Base-by-base conservation (phyloP, 352 stramenopile genomes). In the Globisporangium orthogonon region DNA sequence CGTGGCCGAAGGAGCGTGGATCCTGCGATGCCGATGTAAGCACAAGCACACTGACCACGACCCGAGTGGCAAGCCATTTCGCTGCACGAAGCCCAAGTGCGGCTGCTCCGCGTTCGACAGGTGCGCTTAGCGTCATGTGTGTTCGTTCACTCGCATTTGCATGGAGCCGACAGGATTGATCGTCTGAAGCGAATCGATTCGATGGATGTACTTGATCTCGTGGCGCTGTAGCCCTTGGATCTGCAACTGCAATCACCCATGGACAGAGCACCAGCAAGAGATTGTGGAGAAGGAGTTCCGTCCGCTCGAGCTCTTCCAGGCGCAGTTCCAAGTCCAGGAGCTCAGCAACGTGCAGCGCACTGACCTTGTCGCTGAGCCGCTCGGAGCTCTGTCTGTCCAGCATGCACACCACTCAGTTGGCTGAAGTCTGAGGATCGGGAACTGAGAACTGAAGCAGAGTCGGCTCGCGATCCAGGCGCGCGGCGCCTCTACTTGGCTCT, bases 161-260 rank as follows among this genome's bases (percentile, higher is more conserved):
- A 33, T 4, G n/a, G 40, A 53, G 10, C 29, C 7, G 28, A n/a
- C 11, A 31, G 4, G 18, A 45, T 40, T 46, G 43, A 54, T 15
- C 11, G 44, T 23, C 33, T 46, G 6, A 48, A 15, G 4, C 49
- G 35, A 23, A 23, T 23, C 23, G 23, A 1, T 23, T 23, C 23
- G 23, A 23, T 23, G 23, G 23, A 33, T 48, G 29, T 37, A 28
- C 14, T 7, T 31, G 15, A 39, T 41, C n/a, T 17, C 23, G 23
- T 23, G 23, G 23, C 23, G 23, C 33, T 60, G 41, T 53, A 87
- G 77, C 50, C 81, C 83, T 14, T 93, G 81, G 85, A 71, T 92
- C 31, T 93, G 79, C 66, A 95, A 93, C 43, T 92, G 83, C 69
- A 58, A 86, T 62, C 83, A 91, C 54, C 63, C 83, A 44, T 93